These are phyloP conservation scores for Mycena amicta DNA, from an alignment of 768 basidiomycete genomes.

Conservation along the genomic window DNA sequence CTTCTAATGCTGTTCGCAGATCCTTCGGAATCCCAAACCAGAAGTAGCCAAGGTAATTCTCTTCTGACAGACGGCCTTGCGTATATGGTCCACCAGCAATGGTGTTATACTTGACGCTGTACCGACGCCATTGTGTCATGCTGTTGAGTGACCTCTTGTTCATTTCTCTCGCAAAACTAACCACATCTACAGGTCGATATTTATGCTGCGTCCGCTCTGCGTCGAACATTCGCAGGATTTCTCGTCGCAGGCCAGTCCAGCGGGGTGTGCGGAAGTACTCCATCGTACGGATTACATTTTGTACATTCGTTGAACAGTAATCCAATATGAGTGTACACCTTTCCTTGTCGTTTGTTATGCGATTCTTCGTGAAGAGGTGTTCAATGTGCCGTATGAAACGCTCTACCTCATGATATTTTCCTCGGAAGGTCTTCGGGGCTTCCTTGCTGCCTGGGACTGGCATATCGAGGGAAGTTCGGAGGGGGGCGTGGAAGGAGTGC, in stretches of 20 bases:
- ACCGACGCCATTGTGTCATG: slow-evolving; percentile 14
- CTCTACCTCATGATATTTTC: slow-evolving; percentile 1
- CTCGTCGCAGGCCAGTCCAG: slow-evolving; percentile 2
- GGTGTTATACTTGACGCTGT: slow-evolving; percentile 9
- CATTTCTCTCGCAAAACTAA: slow-evolving; percentile 1
- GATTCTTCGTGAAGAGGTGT: background rate
- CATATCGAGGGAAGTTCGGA: slow-evolving; percentile 5
- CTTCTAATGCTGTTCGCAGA: background rate
- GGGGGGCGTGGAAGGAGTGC: background rate
- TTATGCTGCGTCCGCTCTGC: slow-evolving; percentile 4
- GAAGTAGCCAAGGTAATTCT: slow-evolving; percentile 5
- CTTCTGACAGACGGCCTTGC: background rate
- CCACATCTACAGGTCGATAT: slow-evolving; percentile 7
- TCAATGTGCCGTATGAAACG: slow-evolving; percentile 14
- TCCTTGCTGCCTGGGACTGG: slow-evolving; percentile 3
- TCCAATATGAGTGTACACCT: slow-evolving; percentile 12
- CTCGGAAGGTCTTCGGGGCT: slow-evolving; percentile 13
- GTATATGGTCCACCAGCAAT: slow-evolving; percentile 14
- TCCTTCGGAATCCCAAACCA: slow-evolving; percentile 13
- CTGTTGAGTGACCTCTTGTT: background rate
- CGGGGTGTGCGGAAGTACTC: background rate
- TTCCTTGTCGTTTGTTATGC: slow-evolving; percentile 1
- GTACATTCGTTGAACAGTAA: slow-evolving; percentile 12
- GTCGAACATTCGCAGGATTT: slow-evolving; percentile 14
- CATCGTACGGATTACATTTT: slow-evolving; percentile 2